Base-by-base conservation (phyloP, 2,329 filamentous ascomycete species). In the Dryadomyces sulphureus region DNA sequence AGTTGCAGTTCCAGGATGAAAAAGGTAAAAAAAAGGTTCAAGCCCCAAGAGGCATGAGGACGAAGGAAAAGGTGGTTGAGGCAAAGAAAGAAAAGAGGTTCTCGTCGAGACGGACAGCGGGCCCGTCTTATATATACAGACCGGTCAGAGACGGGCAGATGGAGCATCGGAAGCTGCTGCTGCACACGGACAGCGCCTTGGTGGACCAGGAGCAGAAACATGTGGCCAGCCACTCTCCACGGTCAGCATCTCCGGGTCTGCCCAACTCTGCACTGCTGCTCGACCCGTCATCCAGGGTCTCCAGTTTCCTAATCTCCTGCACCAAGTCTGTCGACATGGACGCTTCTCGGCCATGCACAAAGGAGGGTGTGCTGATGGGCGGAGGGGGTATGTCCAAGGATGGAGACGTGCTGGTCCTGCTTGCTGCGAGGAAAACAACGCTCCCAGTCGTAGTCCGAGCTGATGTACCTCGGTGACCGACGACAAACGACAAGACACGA, bases 401-500 rank as follows among this genome's bases (percentile, higher is more conserved):
- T n/a, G n/a, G n/a, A n/a, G n/a, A n/a, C n/a, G n/a, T n/a, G n/a
- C n/a, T n/a, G n/a, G n/a, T n/a, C n/a, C n/a, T n/a, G n/a, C n/a
- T n/a, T n/a, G n/a, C n/a, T n/a, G n/a, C n/a, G 53, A 54, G 52
- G 51, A 47, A 53, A 54, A 54, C 55, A 54, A 52, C 46, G 48
- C 60, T 60, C 64, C 63, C n/a, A n/a, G n/a, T n/a, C n/a, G n/a
- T n/a, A n/a, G 64, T 62, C 51, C 54, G 27, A 32, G 39, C 56
- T 59, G 25, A 55, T 54, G 56, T 54, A 50, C 54, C 56, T 67
- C 66, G 66, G 66, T 64, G 55, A 65, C 66, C 65, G 65, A 68
- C 65, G 57, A 55, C 59, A 56, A 57, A 60, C 57, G 56, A 50
- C 52, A 55, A 62, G n/a, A 60, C 56, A 57, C 57, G 59, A 57